These are phyloP conservation scores for Gymnopilus junonius DNA, from an alignment of 768 basidiomycete genomes.

Conservation along the genomic window DNA sequence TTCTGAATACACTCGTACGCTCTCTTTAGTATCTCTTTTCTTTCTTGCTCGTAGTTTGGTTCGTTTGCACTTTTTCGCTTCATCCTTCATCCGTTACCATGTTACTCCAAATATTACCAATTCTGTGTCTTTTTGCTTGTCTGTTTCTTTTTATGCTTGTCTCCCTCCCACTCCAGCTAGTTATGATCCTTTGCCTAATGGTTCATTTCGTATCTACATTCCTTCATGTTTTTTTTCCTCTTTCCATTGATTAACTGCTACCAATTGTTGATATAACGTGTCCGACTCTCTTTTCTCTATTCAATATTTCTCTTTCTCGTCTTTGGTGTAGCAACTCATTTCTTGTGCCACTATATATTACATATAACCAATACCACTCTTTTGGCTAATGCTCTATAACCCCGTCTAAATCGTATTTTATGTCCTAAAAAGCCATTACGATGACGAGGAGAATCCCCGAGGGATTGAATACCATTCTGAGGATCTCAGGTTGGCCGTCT, in stretches of 20 bases:
- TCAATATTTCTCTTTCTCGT: conserved; percentile 12
- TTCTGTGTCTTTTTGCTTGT: conserved; percentile 1
- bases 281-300: background rate
- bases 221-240: conserved; percentile 27
- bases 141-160: conserved; percentile 12
- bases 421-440: too few relatives aligned
- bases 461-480: too few relatives aligned
- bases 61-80: conserved; percentile 4
- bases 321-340: conserved; percentile 24
- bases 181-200: conserved; percentile 35
- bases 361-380: conserved; percentile 34
- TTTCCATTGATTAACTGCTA: conserved; percentile 18
- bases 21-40: conserved; percentile 13
- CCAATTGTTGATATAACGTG: conserved; percentile 3
- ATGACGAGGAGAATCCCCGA: too few relatives aligned
- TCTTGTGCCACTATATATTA: conserved; percentile 30
- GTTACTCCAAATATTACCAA: conserved; percentile 1
- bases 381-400: conserved; percentile 14
- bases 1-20: conserved; percentile 7
- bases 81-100: conserved; percentile 1
- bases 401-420: background rate
- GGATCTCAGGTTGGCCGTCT: too few relatives aligned
- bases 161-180: conserved; percentile 12
- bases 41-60: conserved; percentile 1
- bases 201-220: conserved; percentile 31